These are phyloP conservation scores for Saccharata proteae DNA, from an alignment of 2,329 filamentous ascomycete genomes.

Conservation along the genomic window DNA sequence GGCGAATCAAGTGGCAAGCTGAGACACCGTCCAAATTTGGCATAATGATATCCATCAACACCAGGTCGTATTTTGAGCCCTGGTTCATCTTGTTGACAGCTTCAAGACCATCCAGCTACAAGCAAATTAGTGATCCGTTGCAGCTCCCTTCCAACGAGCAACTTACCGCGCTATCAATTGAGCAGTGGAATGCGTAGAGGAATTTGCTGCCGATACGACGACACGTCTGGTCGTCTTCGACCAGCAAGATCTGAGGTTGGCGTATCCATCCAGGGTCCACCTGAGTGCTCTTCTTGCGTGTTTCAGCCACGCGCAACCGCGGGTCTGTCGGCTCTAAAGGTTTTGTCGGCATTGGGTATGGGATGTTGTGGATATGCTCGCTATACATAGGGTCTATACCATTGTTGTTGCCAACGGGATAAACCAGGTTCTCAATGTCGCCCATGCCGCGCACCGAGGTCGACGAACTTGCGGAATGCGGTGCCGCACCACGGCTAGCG, in stretches of 20 bases:
- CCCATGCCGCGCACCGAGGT: conserved; percentile 41
- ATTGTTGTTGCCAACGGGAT: conserved; percentile 80
- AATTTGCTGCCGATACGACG: conserved; percentile 56
- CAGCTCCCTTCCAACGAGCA: not conserved
- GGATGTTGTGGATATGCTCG: conserved; percentile 89
- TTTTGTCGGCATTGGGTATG: conserved; percentile 66
- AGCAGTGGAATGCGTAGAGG: conserved; percentile 51
- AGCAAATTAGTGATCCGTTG: conserved; percentile 15
- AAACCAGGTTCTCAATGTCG: conserved; percentile 63
- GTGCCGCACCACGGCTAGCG: conserved; percentile 30
- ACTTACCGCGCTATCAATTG: conserved; percentile 51
- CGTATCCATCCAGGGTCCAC: conserved; percentile 54
- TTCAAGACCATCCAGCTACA: conserved; percentile 71
- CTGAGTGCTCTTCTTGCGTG: conserved; percentile 47
- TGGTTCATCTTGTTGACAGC: conserved; percentile 75
- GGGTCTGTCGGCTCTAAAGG: conserved; percentile 38
- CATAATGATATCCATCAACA: conserved; percentile 67
- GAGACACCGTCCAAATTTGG: conserved; percentile 90
- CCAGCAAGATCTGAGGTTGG: conserved; percentile 70
- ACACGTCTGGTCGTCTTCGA: conserved; percentile 67
- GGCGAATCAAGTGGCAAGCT: conserved; percentile 82
- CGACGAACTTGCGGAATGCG: conserved; percentile 35
- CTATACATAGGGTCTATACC: conserved; percentile 92
- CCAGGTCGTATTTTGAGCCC: conserved; percentile 52
- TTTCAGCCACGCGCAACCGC: conserved; percentile 19